Evolutionary conservation across 495 filamentous ascomycete genomes (phyloP).

Genomic region (Haplographium delicatum): DNA sequence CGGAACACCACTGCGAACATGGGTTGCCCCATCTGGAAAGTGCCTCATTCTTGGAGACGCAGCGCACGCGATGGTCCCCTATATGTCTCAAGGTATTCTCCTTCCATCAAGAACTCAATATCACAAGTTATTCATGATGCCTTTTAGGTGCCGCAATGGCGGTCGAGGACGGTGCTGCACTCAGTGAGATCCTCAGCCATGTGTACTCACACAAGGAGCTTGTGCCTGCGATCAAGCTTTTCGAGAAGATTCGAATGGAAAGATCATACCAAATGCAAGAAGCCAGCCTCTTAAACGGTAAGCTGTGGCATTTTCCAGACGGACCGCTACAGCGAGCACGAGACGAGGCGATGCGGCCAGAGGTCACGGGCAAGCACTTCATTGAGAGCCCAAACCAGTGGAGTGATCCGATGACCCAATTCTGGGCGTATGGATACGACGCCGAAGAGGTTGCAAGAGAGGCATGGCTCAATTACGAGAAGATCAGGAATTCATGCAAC

Average conservation of each 20-base stretch:
- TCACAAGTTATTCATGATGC: too few relatives aligned
- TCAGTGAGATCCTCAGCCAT: slow-evolving; percentile 26
- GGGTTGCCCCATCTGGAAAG: slow-evolving; percentile 28
- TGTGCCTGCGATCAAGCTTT: slow-evolving; percentile 16
- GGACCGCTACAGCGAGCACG: slow-evolving; percentile 21
- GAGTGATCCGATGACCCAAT: slow-evolving; percentile 41
- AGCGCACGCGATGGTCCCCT: slow-evolving; percentile 43
- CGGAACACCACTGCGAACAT: slow-evolving; percentile 27
- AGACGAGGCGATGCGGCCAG: slow-evolving; percentile 34
- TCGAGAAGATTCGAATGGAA: slow-evolving; percentile 19
- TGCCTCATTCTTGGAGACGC: slow-evolving; percentile 42
- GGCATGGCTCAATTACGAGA: too few relatives aligned
- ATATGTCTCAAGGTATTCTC: slow-evolving; percentile 20
- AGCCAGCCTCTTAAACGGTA: slow-evolving; percentile 15
- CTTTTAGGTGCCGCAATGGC: slow-evolving; percentile 26
- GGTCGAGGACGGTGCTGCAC: slow-evolving; percentile 32
- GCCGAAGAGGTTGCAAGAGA: slow-evolving; percentile 33
- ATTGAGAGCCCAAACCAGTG: slow-evolving; percentile 42
- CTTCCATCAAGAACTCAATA: too few relatives aligned
- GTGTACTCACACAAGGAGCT: slow-evolving; percentile 12
- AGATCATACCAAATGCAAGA: slow-evolving; percentile 18
- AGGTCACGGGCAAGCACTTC: slow-evolving; percentile 27
- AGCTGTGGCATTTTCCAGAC: slow-evolving; percentile 23
- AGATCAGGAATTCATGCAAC: too few relatives aligned
- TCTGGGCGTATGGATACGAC: slow-evolving; percentile 45